Percentiles rank a stretch among this genome's conserved stretches.
Conservation (phyloP, 2,329 filamentous ascomycete genomes). For the Dissoconium aciculare region DNA sequence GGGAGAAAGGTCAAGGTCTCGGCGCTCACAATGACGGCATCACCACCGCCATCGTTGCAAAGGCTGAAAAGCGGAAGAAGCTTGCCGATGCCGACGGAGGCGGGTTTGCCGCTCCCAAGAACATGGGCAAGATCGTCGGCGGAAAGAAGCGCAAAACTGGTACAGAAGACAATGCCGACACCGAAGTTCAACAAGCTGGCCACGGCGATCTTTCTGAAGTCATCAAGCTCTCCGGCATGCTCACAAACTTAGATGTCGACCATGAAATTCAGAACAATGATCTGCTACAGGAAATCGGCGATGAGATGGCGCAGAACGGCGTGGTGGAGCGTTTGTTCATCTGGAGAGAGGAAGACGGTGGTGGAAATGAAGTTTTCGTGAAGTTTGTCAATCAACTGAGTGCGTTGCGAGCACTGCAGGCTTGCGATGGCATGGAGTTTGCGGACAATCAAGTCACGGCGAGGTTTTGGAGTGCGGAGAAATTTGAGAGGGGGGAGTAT, state of each 20-base stretch:
- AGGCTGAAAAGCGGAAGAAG: conserved; percentile 76
- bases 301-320: conserved; percentile 69
- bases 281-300: conserved; percentile 85
- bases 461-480: conserved; percentile 65
- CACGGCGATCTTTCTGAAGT: conserved; percentile 56
- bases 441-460: conserved; percentile 75
- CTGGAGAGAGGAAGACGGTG: conserved; percentile 38
- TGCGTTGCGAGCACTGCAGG: conserved; percentile 80
- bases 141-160: conserved; percentile 43
- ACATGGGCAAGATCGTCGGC: conserved; percentile 66
- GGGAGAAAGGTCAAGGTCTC: conserved; percentile 74
- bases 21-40: conserved; percentile 75
- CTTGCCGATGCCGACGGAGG: conserved; percentile 64
- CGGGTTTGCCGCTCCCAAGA: conserved; percentile 54
- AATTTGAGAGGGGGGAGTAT: conserved; percentile 53
- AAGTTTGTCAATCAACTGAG: conserved; percentile 79
- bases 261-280: conserved; percentile 56
- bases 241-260: conserved; percentile 68
- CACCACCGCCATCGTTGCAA: conserved; percentile 63
- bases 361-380: conserved; percentile 55
- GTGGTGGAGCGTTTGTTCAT: conserved; percentile 35
- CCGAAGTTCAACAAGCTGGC: conserved; percentile 21
- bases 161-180: conserved; percentile 10
- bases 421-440: conserved; percentile 73
- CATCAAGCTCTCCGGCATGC: conserved; percentile 68